phyloP scores from a whole-genome alignment of 2,329 filamentous ascomycete species.

The Fonsecaea erecta region DNA sequence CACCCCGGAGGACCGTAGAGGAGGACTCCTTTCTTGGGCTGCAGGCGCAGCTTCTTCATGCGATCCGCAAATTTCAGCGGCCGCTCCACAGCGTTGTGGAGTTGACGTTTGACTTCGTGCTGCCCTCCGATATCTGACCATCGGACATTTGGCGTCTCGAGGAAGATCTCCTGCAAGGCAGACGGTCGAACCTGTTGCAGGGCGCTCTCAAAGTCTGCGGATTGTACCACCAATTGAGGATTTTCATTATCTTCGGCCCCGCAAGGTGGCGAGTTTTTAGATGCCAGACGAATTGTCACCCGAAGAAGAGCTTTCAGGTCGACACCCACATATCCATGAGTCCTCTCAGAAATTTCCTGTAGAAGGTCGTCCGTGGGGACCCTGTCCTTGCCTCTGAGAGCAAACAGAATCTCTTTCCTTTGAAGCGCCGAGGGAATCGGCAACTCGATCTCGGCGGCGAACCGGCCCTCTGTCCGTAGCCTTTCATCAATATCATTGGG shows the following conservation, averaged over 20 bases:
- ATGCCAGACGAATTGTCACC: conserved; percentile 46
- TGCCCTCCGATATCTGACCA: conserved; percentile 92
- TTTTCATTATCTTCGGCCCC: not conserved
- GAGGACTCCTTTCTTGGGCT: conserved; percentile 78
- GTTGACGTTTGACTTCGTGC: conserved; percentile 69
- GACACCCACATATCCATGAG: conserved; percentile 83
- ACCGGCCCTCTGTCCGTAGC: conserved; percentile 67
- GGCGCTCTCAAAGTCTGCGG: conserved; percentile 67
- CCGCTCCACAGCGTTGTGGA: conserved; percentile 63
- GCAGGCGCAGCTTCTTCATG: conserved; percentile 57
- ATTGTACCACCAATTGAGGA: conserved; percentile 32
- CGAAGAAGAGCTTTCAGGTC: conserved; percentile 72
- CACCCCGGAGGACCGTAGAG: conserved; percentile 93
- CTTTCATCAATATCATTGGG: conserved; percentile 72
- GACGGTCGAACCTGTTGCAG: conserved; percentile 74
- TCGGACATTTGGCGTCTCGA: conserved; percentile 82
- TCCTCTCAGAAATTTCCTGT: conserved; percentile 69
- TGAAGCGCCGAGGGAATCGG: conserved; percentile 74
- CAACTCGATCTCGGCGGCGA: conserved; percentile 71
- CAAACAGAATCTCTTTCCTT: conserved; percentile 74
- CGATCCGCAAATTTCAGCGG: conserved; percentile 60
- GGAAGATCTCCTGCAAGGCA: conserved; percentile 85
- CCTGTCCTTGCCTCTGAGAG: conserved; percentile 56
- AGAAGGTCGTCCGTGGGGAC: conserved; percentile 60
- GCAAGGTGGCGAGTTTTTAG: conserved; percentile 6